Percentiles rank a stretch among this genome's conserved stretches.
phyloP scores from a whole-genome alignment of 305 asterid species.

The Solanum hybrid region DNA sequence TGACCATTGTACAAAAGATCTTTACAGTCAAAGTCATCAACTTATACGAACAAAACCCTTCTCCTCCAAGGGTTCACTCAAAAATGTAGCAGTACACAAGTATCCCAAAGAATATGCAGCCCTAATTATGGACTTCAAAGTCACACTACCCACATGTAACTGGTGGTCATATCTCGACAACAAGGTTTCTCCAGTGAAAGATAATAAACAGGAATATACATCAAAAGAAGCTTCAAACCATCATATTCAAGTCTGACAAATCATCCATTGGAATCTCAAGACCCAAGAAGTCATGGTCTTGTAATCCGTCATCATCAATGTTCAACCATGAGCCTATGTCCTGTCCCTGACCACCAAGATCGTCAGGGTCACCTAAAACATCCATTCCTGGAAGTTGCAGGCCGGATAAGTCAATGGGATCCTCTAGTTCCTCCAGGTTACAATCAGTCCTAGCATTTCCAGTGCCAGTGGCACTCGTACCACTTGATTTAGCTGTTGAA shows the following conservation, averaged over 20 bases:
- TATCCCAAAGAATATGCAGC: slow-evolving; percentile 50
- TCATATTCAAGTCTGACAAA: slow-evolving; percentile 74
- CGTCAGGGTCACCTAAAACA: slow-evolving; percentile 52
- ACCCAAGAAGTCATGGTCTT: slow-evolving; percentile 75
- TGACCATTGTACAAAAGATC: slow-evolving; percentile 42
- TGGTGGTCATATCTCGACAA: slow-evolving; percentile 28
- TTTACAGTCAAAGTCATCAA: slow-evolving; percentile 60
- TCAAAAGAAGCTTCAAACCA: slow-evolving; percentile 52
- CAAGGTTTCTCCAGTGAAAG: slow-evolving; percentile 29
- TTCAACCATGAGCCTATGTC: slow-evolving; percentile 93
- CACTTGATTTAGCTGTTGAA: slow-evolving; percentile 45
- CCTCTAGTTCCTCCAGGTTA: slow-evolving; percentile 60
- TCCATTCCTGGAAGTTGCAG: slow-evolving; percentile 87
- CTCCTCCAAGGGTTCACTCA: slow-evolving; percentile 31
- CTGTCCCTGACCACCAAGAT: slow-evolving; percentile 69
- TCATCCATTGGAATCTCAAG: slow-evolving; percentile 95
- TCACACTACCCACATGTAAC: slow-evolving; percentile 36
- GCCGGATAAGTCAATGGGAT: slow-evolving; percentile 79
- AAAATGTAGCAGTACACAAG: slow-evolving; percentile 39
- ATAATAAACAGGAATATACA: slow-evolving; percentile 55
- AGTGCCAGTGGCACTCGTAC: slow-evolving; percentile 29
- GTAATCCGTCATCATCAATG: slow-evolving; percentile 73
- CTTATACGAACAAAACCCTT: slow-evolving; percentile 35
- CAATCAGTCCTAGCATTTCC: slow-evolving; percentile 34
- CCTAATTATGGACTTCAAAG: slow-evolving; percentile 30